Conservation (phyloP, 2,329 filamentous ascomycete species). For the Colletotrichum costaricense region DNA sequence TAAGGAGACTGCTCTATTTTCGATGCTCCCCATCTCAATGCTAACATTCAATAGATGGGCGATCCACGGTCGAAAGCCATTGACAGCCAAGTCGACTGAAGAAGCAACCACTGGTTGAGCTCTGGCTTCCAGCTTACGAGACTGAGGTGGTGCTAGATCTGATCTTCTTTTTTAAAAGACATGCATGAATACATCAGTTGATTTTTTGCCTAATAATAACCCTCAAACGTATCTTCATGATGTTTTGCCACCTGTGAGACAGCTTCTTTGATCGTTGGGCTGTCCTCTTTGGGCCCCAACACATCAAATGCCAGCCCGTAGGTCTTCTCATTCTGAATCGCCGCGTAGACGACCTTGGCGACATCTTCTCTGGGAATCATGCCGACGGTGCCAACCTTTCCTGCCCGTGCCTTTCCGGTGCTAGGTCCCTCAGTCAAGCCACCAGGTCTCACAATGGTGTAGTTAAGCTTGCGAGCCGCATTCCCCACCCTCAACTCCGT, state of each 20-base stretch:
- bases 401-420: conserved; percentile 52
- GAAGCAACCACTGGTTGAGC: background rate
- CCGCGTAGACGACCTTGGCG: conserved; percentile 52
- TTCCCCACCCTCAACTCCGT: conserved; percentile 51
- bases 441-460: conserved; percentile 57
- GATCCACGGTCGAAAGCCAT: conserved; percentile 16
- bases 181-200: too few relatives aligned
- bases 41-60: background rate
- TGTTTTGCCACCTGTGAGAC: conserved; percentile 50
- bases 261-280: conserved; percentile 47
- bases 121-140: accelerated
- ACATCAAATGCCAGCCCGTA: conserved; percentile 56
- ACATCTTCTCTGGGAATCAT: conserved; percentile 57
- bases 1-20: background rate
- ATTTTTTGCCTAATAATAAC: conserved; percentile 37
- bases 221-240: conserved; percentile 46
- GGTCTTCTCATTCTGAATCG: conserved; percentile 52
- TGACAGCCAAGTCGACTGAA: background rate
- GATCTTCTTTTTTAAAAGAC: too few relatives aligned
- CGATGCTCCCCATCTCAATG: too few relatives aligned
- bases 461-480: conserved; percentile 49
- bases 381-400: conserved; percentile 50
- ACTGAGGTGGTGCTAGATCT: accelerated
- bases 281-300: conserved; percentile 50
- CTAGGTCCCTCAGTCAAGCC: conserved; percentile 50